Evolutionary conservation across 73 alveolate species (phyloP).

Genomic region (Symbiodinium natans): DNA sequence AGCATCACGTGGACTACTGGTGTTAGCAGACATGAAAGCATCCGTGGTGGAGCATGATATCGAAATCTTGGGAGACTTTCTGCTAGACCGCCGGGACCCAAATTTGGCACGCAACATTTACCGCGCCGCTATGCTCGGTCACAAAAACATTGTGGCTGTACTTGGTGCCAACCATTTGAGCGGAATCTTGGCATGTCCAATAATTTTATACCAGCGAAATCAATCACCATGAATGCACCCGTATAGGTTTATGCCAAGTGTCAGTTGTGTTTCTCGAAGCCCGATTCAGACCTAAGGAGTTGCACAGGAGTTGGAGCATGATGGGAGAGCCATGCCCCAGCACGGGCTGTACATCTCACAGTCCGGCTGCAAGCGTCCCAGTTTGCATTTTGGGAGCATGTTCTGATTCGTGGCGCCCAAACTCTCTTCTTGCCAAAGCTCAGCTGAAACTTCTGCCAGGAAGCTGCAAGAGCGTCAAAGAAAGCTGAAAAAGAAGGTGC

Average conservation of each 20-base stretch:
- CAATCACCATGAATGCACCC: too few relatives aligned
- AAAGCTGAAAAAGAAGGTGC: not conserved
- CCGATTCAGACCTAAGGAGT: not conserved
- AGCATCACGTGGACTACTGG: not conserved
- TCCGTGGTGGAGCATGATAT: not conserved
- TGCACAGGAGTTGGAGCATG: not conserved
- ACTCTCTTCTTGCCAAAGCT: too few relatives aligned
- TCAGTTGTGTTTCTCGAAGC: too few relatives aligned
- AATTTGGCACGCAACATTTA: too few relatives aligned
- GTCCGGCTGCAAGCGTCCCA: not conserved
- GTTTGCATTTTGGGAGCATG: not conserved
- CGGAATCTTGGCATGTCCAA: not conserved
- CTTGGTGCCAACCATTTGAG: constrained; percentile 25
- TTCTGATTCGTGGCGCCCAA: not conserved
- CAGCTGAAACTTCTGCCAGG: not conserved
- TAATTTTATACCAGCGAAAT: too few relatives aligned
- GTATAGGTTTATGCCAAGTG: too few relatives aligned
- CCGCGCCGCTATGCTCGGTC: not conserved
- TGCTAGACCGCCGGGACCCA: not conserved
- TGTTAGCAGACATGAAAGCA: constrained; percentile 15
- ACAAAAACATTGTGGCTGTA: not conserved
- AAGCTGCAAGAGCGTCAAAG: constrained; percentile 21
- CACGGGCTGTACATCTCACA: not conserved
- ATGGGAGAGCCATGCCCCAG: not conserved
- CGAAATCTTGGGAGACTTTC: not conserved